Evolutionary conservation across 306 rosid genomes (phyloP).

Genomic region (Geum urbanum): DNA sequence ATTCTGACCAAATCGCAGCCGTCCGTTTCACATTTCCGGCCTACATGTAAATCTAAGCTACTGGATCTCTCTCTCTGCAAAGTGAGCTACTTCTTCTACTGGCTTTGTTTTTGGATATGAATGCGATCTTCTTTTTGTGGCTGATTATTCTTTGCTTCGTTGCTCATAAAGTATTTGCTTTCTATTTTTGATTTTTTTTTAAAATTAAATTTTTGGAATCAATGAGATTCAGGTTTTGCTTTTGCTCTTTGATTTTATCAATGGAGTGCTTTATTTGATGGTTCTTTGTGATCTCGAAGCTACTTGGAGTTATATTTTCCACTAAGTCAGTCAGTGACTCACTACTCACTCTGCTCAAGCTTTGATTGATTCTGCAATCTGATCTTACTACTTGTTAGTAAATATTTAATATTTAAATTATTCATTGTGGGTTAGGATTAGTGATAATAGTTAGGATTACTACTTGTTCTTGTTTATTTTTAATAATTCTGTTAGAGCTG

Average conservation of each 20-base stretch:
- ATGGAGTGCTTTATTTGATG: slow-evolving; percentile 5
- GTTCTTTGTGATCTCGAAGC: slow-evolving; percentile 21
- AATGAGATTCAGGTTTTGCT: slow-evolving; percentile 2
- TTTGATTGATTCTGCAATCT: slow-evolving; percentile 5
- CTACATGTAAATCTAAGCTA: slow-evolving; percentile 32
- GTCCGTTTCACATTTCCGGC: not conserved
- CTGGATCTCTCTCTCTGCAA: slow-evolving; percentile 22
- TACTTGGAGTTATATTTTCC: slow-evolving; percentile 3
- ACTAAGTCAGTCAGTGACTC: not conserved
- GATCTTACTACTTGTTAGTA: not conserved
- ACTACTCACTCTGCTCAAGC: not conserved
- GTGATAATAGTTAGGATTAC: not conserved
- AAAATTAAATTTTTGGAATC: not conserved
- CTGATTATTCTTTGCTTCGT: slow-evolving; percentile 54
- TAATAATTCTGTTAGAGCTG: not conserved
- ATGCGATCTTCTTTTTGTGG: slow-evolving; percentile 6
- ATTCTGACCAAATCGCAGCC: slow-evolving; percentile 13
- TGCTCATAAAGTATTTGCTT: slow-evolving; percentile 31
- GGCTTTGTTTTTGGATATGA: slow-evolving; percentile 1
- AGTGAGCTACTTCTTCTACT: slow-evolving; percentile 17
- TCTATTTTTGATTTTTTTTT: slow-evolving; percentile 7
- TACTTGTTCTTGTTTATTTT: too few relatives aligned
- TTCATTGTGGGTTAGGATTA: not conserved
- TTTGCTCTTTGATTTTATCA: not conserved
- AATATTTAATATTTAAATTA: not conserved